Percentiles rank a stretch among this genome's conserved stretches.
Conservation (phyloP, 495 filamentous ascomycete species). For the Penicillium ucsense region DNA sequence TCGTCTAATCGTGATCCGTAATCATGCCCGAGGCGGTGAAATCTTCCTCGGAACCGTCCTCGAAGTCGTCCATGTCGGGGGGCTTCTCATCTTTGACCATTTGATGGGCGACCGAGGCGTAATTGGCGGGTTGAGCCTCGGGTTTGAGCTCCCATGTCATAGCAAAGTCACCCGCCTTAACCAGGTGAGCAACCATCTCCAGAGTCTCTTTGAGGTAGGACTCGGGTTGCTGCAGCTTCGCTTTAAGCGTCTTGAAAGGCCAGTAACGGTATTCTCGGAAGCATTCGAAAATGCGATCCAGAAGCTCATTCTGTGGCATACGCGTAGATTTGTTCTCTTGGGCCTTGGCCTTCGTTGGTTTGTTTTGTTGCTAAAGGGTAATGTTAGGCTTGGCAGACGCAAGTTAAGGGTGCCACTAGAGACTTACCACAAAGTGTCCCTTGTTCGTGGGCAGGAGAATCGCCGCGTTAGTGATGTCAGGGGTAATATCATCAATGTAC, state of each 20-base stretch:
- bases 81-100: slow-evolving; percentile 39
- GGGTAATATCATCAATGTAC: slow-evolving; percentile 32
- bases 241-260: slow-evolving; percentile 73
- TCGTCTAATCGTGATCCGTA: slow-evolving; percentile 61
- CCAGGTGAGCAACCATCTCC: slow-evolving; percentile 69
- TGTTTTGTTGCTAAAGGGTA: slow-evolving; percentile 25
- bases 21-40: slow-evolving; percentile 35
- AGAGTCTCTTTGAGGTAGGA: slow-evolving; percentile 79
- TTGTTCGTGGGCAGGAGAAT: slow-evolving; percentile 28
- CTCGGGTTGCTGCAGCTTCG: slow-evolving; percentile 71
- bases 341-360: slow-evolving; percentile 29
- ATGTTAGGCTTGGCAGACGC: slow-evolving; percentile 7
- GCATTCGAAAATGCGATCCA: slow-evolving; percentile 70
- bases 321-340: slow-evolving; percentile 76
- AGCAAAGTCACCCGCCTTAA: slow-evolving; percentile 71
- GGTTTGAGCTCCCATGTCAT: slow-evolving; percentile 74
- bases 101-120: slow-evolving; percentile 28
- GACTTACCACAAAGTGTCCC: slow-evolving; percentile 35
- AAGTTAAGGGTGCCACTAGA: neutral
- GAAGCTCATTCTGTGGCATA: slow-evolving; percentile 74
- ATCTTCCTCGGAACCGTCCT: slow-evolving; percentile 37
- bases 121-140: slow-evolving; percentile 53
- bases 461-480: slow-evolving; percentile 27
- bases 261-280: slow-evolving; percentile 83
- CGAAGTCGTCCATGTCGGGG: slow-evolving; percentile 33